phyloP scores from a whole-genome alignment of 2,329 filamentous ascomycete genomes.

The Hymenoscyphus occultus region DNA sequence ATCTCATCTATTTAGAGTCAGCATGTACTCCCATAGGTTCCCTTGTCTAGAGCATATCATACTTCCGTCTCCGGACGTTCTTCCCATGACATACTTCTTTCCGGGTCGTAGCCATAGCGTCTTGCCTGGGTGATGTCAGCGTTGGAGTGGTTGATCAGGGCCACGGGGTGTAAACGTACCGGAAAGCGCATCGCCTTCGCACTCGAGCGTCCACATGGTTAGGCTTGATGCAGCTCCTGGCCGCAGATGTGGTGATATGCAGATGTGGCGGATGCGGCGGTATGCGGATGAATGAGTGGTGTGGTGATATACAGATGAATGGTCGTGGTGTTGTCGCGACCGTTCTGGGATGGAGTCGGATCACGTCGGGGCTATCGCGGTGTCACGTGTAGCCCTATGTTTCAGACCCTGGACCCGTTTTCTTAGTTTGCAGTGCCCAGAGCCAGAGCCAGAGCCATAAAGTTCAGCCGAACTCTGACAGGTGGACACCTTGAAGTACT shows the following conservation, averaged over 20 bases:
- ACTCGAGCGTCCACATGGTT: constrained; percentile 53
- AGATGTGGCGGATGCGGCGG: background rate
- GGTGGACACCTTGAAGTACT: too few relatives aligned
- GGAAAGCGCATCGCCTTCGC: constrained; percentile 51
- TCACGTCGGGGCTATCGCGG: background rate
- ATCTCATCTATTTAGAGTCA: constrained; percentile 51
- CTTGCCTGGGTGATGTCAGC: constrained; percentile 50
- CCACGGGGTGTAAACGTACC: constrained; percentile 36
- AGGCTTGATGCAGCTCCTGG: background rate
- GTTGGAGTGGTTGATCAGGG: background rate
- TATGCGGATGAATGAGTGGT: background rate
- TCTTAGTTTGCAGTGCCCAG: too few relatives aligned
- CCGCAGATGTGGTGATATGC: background rate
- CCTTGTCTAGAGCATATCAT: constrained; percentile 32
- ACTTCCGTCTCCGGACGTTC: constrained; percentile 68
- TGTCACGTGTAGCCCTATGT: too few relatives aligned
- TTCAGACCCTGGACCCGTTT: too few relatives aligned
- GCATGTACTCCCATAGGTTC: constrained; percentile 9
- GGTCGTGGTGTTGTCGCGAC: background rate
- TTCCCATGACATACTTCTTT: constrained; percentile 80
- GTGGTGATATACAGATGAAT: background rate
- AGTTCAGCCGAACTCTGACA: too few relatives aligned
- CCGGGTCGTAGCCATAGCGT: constrained; percentile 83
- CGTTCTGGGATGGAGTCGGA: background rate
- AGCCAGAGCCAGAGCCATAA: too few relatives aligned